Conservation (phyloP, 495 filamentous ascomycete genomes). For the Penicillium alfredii region DNA sequence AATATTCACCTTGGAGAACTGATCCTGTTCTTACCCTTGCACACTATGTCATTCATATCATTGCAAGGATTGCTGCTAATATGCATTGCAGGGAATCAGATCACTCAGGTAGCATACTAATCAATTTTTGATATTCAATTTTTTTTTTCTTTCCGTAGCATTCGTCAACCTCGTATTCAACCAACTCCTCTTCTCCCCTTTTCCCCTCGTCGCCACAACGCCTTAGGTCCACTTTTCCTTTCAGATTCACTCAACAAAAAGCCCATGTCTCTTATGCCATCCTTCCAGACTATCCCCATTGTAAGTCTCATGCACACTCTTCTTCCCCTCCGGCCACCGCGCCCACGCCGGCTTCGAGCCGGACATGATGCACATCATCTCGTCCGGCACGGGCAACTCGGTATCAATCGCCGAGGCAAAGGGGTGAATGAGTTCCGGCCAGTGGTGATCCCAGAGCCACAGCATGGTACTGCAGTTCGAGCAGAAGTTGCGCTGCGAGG, state of each 20-base stretch:
- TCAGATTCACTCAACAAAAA: constrained; percentile 31
- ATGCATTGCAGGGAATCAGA: constrained; percentile 16
- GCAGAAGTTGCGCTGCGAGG: constrained; percentile 49
- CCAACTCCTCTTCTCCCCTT: no score
- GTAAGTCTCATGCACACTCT: constrained; percentile 40
- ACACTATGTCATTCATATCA: constrained; percentile 14
- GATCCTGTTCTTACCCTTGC: constrained; percentile 41
- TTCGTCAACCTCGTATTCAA: no score
- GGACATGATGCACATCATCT: constrained; percentile 48
- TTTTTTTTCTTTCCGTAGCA: no score
- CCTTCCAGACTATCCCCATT: constrained; percentile 41
- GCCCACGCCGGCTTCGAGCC: constrained; percentile 47
- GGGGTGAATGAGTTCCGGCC: constrained; percentile 52
- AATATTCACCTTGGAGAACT: constrained; percentile 95
- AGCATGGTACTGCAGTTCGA: constrained; percentile 48
- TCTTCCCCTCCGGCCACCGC: constrained; percentile 48
- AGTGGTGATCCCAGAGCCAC: constrained; percentile 44
- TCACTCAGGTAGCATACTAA: neutral
- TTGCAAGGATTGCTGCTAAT: constrained; percentile 18
- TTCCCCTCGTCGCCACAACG: no score
- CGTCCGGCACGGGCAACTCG: constrained; percentile 43
- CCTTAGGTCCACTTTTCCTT: no score
- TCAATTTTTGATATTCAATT: no score
- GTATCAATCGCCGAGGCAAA: constrained; percentile 54
- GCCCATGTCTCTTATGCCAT: constrained; percentile 47